Percentiles rank a stretch among this genome's conserved stretches.
Evolutionary conservation across 257 asterid species (phyloP).

Genomic region (Gentiana dahurica): DNA sequence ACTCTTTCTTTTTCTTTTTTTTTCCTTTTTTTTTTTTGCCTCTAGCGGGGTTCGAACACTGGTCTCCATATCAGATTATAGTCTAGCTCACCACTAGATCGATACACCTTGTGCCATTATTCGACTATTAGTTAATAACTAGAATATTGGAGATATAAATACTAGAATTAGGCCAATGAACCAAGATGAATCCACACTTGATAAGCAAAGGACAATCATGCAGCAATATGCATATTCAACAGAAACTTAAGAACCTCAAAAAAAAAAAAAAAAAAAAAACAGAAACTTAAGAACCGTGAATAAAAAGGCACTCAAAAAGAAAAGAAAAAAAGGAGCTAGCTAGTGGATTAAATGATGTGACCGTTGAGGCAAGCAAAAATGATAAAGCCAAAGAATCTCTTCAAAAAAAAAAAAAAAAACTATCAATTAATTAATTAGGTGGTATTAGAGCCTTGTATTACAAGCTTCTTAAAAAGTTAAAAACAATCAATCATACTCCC

Average conservation of each 20-base stretch:
- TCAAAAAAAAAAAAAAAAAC: conserved; percentile 27
- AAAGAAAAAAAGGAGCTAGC: conserved; percentile 2
- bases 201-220: too few species aligned
- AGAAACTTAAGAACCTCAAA: background rate
- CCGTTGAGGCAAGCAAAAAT: background rate
- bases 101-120: too few species aligned
- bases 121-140: too few species aligned
- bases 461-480: conserved; percentile 30
- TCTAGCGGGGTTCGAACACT: too few species aligned
- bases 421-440: conserved; percentile 1
- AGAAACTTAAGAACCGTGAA: background rate
- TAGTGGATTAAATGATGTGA: too few species aligned
- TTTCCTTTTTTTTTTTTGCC: too few species aligned
- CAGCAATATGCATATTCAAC: background rate
- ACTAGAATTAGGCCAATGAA: too few species aligned
- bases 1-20: too few species aligned
- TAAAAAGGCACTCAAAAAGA: background rate
- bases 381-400: conserved; percentile 27
- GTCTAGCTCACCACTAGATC: too few species aligned
- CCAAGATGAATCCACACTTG: too few species aligned
- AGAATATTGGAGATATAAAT: too few species aligned
- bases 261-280: background rate
- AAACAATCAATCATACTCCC: conserved; percentile 26
- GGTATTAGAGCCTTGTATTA: conserved; percentile 22
- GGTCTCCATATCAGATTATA: too few species aligned